A percentile compares a stretch with the other conserved stretches of the same genome.
These are phyloP conservation scores for Echites panduratus DNA, from an alignment of 257 asterid genomes.

Conservation along the genomic window DNA sequence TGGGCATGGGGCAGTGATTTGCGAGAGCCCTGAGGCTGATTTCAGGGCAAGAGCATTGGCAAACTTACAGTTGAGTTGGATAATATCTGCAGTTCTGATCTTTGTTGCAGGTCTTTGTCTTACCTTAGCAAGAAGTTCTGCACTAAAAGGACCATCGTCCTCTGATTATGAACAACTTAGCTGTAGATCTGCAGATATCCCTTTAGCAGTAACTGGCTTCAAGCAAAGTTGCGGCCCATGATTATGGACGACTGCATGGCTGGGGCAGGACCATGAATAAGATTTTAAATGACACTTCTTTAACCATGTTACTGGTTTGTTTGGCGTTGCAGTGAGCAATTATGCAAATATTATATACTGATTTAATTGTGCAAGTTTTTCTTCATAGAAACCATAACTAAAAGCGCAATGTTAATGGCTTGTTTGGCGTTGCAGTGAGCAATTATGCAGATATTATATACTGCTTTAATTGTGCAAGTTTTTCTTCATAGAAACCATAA, in stretches of 20 bases:
- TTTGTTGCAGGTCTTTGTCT: slow-evolving; percentile 32
- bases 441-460: background rate
- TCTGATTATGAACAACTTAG: slow-evolving; percentile 52
- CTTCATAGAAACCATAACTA: background rate
- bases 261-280: background rate
- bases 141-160: slow-evolving; percentile 26
- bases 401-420: too few species aligned
- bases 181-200: slow-evolving; percentile 23
- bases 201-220: slow-evolving; percentile 18
- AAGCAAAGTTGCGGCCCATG: slow-evolving; percentile 11
- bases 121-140: slow-evolving; percentile 29
- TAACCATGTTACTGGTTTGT: background rate
- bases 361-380: background rate
- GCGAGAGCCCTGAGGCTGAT: slow-evolving; percentile 43
- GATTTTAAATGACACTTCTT: too few species aligned
- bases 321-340: background rate
- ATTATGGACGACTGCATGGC: background rate
- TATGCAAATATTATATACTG: background rate
- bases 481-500: background rate
- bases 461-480: background rate
- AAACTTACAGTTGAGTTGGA: slow-evolving; percentile 83
- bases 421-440: background rate
- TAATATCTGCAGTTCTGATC: slow-evolving; percentile 45
- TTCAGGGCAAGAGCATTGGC: slow-evolving; percentile 69
- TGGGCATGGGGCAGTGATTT: slow-evolving; percentile 47